Conservation (phyloP, 2,329 filamentous ascomycete genomes). For the Fonsecaea multimorphosa region DNA sequence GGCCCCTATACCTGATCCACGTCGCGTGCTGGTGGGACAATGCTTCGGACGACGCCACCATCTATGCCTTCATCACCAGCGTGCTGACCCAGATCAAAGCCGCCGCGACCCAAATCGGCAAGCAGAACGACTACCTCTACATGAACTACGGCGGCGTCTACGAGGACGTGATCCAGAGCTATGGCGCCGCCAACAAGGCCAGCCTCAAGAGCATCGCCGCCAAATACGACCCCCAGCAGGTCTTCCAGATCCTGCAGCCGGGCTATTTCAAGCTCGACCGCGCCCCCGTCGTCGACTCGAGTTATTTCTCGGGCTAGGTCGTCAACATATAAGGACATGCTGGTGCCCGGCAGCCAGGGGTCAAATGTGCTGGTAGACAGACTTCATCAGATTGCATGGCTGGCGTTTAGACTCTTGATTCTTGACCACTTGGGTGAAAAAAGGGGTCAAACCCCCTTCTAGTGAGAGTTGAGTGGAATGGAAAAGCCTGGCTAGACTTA, state of each 20-base stretch:
- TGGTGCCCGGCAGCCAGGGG: no score
- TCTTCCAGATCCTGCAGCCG: constrained; percentile 51
- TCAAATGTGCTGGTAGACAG: no score
- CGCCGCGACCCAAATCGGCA: constrained; percentile 41
- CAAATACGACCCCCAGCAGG: constrained; percentile 50
- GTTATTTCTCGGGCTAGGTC: constrained; percentile 1
- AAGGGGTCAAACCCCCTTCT: no score
- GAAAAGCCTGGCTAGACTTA: neutral
- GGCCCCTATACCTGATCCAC: constrained; percentile 42
- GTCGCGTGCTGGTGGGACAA: constrained; percentile 44
- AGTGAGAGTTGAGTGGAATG: neutral
- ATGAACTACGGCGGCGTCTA: constrained; percentile 56
- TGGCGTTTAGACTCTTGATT: neutral
- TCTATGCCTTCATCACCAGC: constrained; percentile 40
- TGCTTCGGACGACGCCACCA: constrained; percentile 42
- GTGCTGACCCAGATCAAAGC: constrained; percentile 42
- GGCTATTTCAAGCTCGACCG: constrained; percentile 53
- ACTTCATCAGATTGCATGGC: no score
- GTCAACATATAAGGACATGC: no score
- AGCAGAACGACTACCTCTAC: constrained; percentile 49
- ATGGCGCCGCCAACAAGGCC: constrained; percentile 47
- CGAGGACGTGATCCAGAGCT: constrained; percentile 52
- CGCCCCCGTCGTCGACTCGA: neutral
- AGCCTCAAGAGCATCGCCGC: constrained; percentile 44
- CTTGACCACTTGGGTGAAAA: no score